These are phyloP conservation scores for Russula emetica DNA, from an alignment of 768 basidiomycete genomes.

Conservation along the genomic window DNA sequence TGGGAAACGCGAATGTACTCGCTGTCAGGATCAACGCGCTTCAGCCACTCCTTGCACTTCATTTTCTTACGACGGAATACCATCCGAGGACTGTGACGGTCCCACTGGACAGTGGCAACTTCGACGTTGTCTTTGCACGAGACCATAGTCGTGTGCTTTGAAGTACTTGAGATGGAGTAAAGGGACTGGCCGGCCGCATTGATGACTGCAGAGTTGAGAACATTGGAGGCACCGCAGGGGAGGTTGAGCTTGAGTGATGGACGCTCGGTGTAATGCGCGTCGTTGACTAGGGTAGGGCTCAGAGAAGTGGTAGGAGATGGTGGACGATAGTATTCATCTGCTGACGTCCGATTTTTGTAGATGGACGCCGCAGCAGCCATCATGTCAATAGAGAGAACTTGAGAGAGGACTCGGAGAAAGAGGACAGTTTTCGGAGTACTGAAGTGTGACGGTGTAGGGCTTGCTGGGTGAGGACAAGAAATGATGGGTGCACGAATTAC, in stretches of 20 bases:
- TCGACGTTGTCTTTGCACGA: slow-evolving; percentile 7
- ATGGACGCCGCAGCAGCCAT: no score
- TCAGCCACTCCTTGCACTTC: slow-evolving; percentile 15
- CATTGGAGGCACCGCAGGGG: no score
- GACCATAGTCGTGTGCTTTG: slow-evolving; percentile 1
- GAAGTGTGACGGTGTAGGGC: no score
- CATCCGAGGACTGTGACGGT: slow-evolving; percentile 12
- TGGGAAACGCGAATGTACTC: background rate
- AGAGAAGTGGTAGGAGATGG: background rate
- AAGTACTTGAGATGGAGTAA: slow-evolving; percentile 4
- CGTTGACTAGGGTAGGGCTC: slow-evolving; percentile 5
- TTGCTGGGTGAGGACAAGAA: no score
- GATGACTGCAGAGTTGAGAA: background rate
- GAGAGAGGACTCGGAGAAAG: no score
- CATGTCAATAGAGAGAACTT: no score
- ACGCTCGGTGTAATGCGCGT: background rate
- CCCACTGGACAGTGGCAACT: slow-evolving; percentile 12
- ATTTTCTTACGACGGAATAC: slow-evolving; percentile 9
- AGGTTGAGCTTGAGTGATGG: no score
- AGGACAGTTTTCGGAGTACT: no score
- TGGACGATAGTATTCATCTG: background rate
- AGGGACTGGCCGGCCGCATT: background rate
- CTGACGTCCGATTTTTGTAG: no score
- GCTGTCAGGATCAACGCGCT: background rate
- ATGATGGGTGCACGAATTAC: no score